Evolutionary conservation across 208 protist species (phyloP).

Genomic region (Borovskyia barvae): DNA sequence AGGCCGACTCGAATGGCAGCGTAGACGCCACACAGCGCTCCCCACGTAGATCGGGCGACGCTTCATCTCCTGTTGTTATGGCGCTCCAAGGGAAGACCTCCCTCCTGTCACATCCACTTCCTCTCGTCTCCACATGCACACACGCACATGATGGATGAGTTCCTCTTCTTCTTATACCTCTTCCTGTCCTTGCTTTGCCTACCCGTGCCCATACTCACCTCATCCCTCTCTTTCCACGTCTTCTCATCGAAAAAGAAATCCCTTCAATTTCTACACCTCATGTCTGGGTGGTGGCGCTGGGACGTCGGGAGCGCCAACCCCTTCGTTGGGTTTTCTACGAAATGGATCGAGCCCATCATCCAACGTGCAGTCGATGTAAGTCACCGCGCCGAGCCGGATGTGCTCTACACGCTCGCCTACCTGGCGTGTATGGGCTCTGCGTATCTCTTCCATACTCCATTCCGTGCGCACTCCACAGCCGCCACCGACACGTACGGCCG

Average conservation of each 20-base stretch:
- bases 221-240: neutral
- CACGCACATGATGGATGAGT: no score
- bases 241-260: neutral
- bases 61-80: no score
- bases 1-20: no score
- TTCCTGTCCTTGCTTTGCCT: neutral
- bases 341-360: constrained; percentile 20
- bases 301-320: constrained; percentile 5
- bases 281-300: constrained; percentile 9
- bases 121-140: no score
- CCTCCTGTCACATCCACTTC: no score
- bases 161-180: neutral
- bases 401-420: constrained; percentile 47
- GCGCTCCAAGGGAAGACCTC: no score
- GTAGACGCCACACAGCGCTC: no score
- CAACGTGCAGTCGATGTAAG: constrained; percentile 17
- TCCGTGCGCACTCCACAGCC: constrained; percentile 47
- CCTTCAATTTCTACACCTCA: neutral
- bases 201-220: neutral
- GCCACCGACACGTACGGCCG: constrained; percentile 58
- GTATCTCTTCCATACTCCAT: constrained; percentile 81
- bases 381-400: constrained; percentile 28
- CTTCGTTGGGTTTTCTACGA: constrained; percentile 25
- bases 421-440: constrained; percentile 34
- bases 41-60: no score